Evolutionary conservation across 495 filamentous ascomycete genomes (phyloP), one percentile per base, ranked within the genome.

Genomic region (Tuber indicum): DNA sequence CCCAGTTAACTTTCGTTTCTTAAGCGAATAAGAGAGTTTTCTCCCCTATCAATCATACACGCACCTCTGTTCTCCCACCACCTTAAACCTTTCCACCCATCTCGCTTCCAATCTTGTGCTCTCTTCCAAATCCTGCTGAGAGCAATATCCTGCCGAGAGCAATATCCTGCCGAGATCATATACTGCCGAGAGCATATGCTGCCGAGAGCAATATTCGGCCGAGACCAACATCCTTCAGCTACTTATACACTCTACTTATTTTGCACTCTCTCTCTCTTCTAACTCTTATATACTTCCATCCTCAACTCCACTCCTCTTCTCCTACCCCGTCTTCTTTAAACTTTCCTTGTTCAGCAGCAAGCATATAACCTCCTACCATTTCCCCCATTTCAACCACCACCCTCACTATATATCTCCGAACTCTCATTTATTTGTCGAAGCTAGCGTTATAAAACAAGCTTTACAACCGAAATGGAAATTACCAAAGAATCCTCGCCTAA

Each of bases 1-100:
- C 12, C 58, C 26, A 36, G 6, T 36, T 0, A 36, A 16, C 26
- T 4, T 2, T 52, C 12, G 32, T 26, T 36, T 36, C 58, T 66
- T 26, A 7, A 17, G 3, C 58, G 32, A 66, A 66, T 10, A 66
- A 2, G 3, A 66, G 58, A 66, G 36, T 66, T 66, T 32, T 26
- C 58, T 32, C 14, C 12, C n/a, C n/a, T 5, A 26, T 21, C 9
- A 4, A 26, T 21, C 9, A 26, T 58, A 0, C 47, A 43, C 49
- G 7, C 2, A 58, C n/a, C n/a, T 5, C 12, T 26, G 0, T 3
- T 6, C 5, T 36, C n/a, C 17, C 4, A 3, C 26, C 6, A 1
- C 47, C 36, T 66, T 41, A 41, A 41, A 41, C n/a, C 26, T 62
- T 62, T 5, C 52, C 52, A 9, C 52, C 10, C 58, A 14, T 32